Base-by-base conservation (phyloP, 78 protist genomes). In the Chrysochromulina tobinii region DNA sequence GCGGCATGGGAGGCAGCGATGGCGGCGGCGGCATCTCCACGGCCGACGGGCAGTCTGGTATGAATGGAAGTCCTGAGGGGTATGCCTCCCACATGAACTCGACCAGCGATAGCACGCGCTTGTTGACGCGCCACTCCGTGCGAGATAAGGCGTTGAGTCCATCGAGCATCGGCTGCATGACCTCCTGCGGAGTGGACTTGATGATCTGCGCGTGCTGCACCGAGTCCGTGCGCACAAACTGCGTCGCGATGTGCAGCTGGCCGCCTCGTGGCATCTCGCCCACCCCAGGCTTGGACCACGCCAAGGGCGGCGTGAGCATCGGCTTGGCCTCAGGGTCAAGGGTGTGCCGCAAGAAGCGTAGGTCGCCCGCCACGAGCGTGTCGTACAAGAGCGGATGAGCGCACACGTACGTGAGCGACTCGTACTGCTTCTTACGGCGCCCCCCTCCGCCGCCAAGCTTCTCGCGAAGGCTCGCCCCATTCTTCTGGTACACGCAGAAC, bases 81-180 rank as follows among this genome's bases (percentile, higher is more conserved):
- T 15, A 14, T 4, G 0, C 69, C 23, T 21, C 0, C 48, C 50
- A 8, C 25, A n/a, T 0, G 12, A 15, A 1, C 23, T 25, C 4
- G 6, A 54, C 7, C 38, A 69, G 14, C 1, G 25, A 53, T 64
- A 67, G 51, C 58, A 96, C 75, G 14, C 87, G 59, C 17, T 17
- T 12, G 92, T 97, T 95, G 83, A 97, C 72, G 6, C 90, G 89
- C 98, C 98, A 97, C 6, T 92, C 93, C 51, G 94, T 91, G 17
- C 54, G 23, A 12, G 91, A 75, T 8, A 96, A 68, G 2, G 69
- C 90, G 89, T 94, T 94, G 58, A 97, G 90, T 2, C 93, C 94
- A 27, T 38, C 83, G 25, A 75, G 4, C 57, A 75, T 25, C 4
- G 54, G 83, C 6, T 12, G 25, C 23, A 50, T 7, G 27, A 9